Evolutionary conservation across 2,329 filamentous ascomycete genomes (phyloP).

Genomic region (Cladobotryum protrusum): DNA sequence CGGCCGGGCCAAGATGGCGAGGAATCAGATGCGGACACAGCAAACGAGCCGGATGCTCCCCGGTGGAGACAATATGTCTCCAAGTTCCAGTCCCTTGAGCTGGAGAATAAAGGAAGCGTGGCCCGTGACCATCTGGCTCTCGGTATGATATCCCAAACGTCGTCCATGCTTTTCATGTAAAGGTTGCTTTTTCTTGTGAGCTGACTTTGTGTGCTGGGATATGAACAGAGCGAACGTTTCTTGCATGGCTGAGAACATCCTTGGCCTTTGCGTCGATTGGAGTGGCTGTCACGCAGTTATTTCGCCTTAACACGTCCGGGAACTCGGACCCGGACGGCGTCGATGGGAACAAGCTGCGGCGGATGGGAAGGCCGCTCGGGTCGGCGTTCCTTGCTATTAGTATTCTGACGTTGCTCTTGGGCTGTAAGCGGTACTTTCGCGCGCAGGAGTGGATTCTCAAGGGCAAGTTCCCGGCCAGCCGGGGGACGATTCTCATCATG

Average conservation of each 20-base stretch:
- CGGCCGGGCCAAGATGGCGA: conserved; percentile 6
- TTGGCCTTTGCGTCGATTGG: conserved; percentile 77
- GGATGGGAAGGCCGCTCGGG: conserved; percentile 67
- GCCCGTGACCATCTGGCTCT: conserved; percentile 76
- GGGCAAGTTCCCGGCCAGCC: conserved; percentile 73
- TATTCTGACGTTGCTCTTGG: conserved; percentile 67
- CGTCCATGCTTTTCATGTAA: too few species aligned
- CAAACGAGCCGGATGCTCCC: conserved; percentile 6
- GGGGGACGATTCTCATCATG: conserved; percentile 67
- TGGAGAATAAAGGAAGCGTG: conserved; percentile 82
- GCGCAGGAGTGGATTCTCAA: conserved; percentile 72
- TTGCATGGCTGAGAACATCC: conserved; percentile 79
- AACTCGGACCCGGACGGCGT: conserved; percentile 20
- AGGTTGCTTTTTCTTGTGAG: background rate
- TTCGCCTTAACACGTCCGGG: conserved; percentile 63
- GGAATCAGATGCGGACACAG: background rate
- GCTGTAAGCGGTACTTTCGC: conserved; percentile 73
- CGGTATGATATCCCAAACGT: conserved; percentile 41
- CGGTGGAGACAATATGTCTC: conserved; percentile 49
- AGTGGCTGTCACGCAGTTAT: conserved; percentile 77
- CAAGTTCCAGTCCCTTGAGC: conserved; percentile 57
- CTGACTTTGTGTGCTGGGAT: too few species aligned
- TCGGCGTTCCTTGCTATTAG: conserved; percentile 71
- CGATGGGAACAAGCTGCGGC: conserved; percentile 44
- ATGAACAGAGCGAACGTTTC: conserved; percentile 67